Evolutionary conservation across 768 basidiomycete species (phyloP).

Genomic region (Mycena vitilis): DNA sequence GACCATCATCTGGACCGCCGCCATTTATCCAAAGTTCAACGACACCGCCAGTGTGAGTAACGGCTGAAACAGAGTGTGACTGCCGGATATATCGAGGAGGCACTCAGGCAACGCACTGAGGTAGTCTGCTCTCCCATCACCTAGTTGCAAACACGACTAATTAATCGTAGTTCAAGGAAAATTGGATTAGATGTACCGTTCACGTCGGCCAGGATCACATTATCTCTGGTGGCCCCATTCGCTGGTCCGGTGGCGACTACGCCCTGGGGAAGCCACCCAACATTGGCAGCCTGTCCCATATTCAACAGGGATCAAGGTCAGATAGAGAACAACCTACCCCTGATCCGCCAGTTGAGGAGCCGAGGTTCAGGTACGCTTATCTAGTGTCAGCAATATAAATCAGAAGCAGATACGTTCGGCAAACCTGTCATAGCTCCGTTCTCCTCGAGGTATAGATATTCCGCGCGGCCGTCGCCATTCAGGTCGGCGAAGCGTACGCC

Average conservation of each 20-base stretch:
- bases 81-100: too few species aligned
- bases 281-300: constrained; percentile 9
- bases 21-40: constrained; percentile 19
- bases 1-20: constrained; percentile 14
- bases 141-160: not conserved
- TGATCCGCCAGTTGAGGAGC: too few species aligned
- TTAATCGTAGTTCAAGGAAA: too few species aligned
- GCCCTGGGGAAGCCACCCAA: constrained; percentile 10
- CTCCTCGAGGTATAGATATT: constrained; percentile 12
- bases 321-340: too few species aligned
- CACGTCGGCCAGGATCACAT: constrained; percentile 11
- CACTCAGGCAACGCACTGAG: constrained; percentile 7
- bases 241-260: constrained; percentile 14
- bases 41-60: constrained; percentile 7
- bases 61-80: not conserved
- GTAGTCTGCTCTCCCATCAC: constrained; percentile 22
- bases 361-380: constrained; percentile 1
- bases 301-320: too few species aligned
- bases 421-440: constrained; percentile 14
- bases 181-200: not conserved
- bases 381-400: not conserved
- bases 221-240: constrained; percentile 8
- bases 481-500: constrained; percentile 19
- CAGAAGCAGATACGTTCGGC: not conserved
- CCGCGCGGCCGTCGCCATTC: constrained; percentile 14